Evolutionary conservation across 192 early-diverging fungal species (phyloP), one percentile per base, ranked within the genome.

Genomic region (Backusella psychrophila): DNA sequence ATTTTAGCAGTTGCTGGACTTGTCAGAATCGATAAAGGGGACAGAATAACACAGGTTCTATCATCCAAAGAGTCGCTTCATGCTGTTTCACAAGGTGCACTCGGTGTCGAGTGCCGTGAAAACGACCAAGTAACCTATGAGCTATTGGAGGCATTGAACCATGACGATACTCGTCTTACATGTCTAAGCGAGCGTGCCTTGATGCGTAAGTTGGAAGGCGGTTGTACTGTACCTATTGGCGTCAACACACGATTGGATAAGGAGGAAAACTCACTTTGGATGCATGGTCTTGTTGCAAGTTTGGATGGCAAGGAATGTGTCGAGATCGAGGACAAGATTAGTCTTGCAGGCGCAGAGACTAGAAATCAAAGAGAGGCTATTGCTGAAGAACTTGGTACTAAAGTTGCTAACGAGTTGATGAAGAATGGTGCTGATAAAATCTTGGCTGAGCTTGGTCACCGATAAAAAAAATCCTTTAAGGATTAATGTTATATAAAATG

Each of bases 181-280:
- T 96, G 94, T 71, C 78, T 87, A 41, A 91, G 93, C 11, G 96
- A 99, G 79, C 94, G 96, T 15, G 84, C 90, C 41, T 87, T 97
- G 76, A 96, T 97, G 95, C 88, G 92, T 31, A 86, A 81, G 36
- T 83, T 99, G 29, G 95, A 99, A 85, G 97, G 97, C 42, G 97
- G 97, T 4, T 99, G 97, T 86, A 93, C 90, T 66, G 96, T 99
- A 56, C 96, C 97, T 4, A 91, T 98, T 75, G 97, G 96, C 38
- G 96, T 97, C 17, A 88, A 82, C 73, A 89, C 93, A 1, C 71
- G 71, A 71, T 91, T 89, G 83, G 46, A 49, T 21, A 49, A n/a
- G 6, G 68, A 67, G 44, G 77, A 83, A 23, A 67, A 76, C 2
- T 44, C 35, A 44, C 82, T 96, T 38, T 52, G 34, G 23, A 75